Evolutionary conservation across 441 rosid genomes (phyloP).

Genomic region (Populus hybrid): DNA sequence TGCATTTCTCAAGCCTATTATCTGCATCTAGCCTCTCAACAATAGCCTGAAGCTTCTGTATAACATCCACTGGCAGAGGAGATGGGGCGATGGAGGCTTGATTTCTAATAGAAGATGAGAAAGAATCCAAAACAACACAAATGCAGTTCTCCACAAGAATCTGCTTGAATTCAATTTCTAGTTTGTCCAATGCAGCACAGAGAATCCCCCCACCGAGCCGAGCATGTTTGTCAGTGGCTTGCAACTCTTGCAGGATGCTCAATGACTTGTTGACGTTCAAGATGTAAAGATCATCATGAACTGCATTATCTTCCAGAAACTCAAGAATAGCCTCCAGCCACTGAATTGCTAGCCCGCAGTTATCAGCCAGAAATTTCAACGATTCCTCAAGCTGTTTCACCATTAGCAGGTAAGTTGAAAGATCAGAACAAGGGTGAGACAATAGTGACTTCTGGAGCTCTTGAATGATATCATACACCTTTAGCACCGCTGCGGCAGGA

Average conservation of each 20-base stretch:
- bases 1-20: conserved; percentile 18
- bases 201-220: conserved; percentile 44
- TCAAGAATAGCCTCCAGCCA: conserved; percentile 60
- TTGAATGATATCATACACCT: conserved; percentile 41
- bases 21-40: conserved; percentile 31
- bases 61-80: conserved; percentile 18
- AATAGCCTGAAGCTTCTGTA: conserved; percentile 46
- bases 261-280: conserved; percentile 39
- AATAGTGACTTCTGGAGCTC: conserved; percentile 47
- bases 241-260: conserved; percentile 39
- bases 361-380: conserved; percentile 53
- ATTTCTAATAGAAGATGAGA: conserved; percentile 15
- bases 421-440: conserved; percentile 29
- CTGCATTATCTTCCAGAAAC: conserved; percentile 32
- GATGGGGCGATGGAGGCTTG: conserved; percentile 15
- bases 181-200: conserved; percentile 37
- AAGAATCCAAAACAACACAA: conserved; percentile 8
- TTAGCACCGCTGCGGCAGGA: conserved; percentile 55
- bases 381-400: conserved; percentile 58
- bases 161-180: conserved; percentile 47
- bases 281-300: conserved; percentile 31
- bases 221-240: conserved; percentile 33
- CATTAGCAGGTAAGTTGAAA: conserved; percentile 37
- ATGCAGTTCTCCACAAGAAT: conserved; percentile 36
- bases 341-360: conserved; percentile 59